Conservation (phyloP, 768 basidiomycete species). For the Suillus sp. region DNA sequence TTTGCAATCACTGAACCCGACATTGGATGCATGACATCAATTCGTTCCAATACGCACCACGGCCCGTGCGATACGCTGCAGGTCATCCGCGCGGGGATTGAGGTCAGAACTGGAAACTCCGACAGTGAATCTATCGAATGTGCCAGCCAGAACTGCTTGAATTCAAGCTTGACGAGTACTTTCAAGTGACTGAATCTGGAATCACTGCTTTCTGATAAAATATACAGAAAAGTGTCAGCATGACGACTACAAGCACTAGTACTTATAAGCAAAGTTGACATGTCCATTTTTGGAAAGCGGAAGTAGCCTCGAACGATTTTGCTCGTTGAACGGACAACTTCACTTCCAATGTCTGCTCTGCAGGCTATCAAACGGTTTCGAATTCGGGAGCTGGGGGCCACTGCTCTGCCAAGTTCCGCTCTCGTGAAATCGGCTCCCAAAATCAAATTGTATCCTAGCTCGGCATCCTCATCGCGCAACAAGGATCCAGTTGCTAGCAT, state of each 20-base stretch:
- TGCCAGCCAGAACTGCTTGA: not conserved
- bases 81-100: not conserved
- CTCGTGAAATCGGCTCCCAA: constrained; percentile 28
- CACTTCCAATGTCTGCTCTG: constrained; percentile 7
- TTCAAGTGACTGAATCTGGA: not conserved
- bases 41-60: not conserved
- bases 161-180: not conserved
- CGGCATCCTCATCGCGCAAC: constrained; percentile 14
- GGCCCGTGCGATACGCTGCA: not conserved
- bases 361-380: constrained; percentile 30
- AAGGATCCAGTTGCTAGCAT: constrained; percentile 26
- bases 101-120: not conserved
- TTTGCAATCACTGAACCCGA: not conserved
- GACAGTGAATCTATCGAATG: not conserved
- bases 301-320: not conserved
- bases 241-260: no score
- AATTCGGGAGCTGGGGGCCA: constrained; percentile 26
- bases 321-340: not conserved
- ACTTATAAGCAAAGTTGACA: not conserved
- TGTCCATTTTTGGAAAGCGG: not conserved
- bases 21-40: not conserved
- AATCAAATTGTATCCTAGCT: constrained; percentile 15
- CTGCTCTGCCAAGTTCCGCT: constrained; percentile 15
- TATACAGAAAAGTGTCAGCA: not conserved
- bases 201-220: no score